Base-by-base conservation (phyloP, 139 green algal genomes). In the Picochlorum sp. region DNA sequence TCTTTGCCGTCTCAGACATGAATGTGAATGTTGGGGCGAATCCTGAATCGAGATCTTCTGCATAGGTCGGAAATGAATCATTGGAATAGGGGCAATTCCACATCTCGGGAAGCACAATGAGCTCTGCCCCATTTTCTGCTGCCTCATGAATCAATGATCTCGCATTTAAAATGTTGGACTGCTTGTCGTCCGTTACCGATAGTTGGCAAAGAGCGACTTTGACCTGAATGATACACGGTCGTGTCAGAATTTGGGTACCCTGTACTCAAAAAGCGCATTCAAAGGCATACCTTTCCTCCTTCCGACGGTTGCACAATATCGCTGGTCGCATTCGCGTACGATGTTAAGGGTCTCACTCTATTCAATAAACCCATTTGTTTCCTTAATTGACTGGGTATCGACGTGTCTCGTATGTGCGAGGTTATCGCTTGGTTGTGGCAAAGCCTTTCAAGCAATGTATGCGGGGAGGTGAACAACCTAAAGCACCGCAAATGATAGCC, bases 61-160 rank as follows among this genome's bases (percentile, higher is more conserved):
- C 90, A 70, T 95, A 96, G 13, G 56, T 75, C 15, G 91, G 89
- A 68, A 98, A 98, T 49, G 61, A 85, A 67, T 95, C 90, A 57
- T 98, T 98, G 50, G 78, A 88, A 78, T 98, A 98, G 18, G 92
- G 92, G 73, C 91, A 97, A 78, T 98, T 96, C 86, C 83, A 97
- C 83, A 97, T 97, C 69, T 97, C 81, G 11, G 90, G 90, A 15
- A 97, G 78, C 11, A 97, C 81, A 38, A 97, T 85, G 14, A 95
- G 58, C 41, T 80, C 44, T 2, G 88, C 84, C 10, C 84, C 86
- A 44, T 72, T 56, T 18, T 52, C 18, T 0, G 83, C 83, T 7
- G 88, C 88, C 38, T 84, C 74, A 63, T 84, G 30, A 20, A 97
- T 88, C 10, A 79, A 82, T 6, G 62, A 54, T 8, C 49, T 49